Evolutionary conservation across 805 yeast genomes (phyloP).

Genomic region (Barnettozyma sp.): DNA sequence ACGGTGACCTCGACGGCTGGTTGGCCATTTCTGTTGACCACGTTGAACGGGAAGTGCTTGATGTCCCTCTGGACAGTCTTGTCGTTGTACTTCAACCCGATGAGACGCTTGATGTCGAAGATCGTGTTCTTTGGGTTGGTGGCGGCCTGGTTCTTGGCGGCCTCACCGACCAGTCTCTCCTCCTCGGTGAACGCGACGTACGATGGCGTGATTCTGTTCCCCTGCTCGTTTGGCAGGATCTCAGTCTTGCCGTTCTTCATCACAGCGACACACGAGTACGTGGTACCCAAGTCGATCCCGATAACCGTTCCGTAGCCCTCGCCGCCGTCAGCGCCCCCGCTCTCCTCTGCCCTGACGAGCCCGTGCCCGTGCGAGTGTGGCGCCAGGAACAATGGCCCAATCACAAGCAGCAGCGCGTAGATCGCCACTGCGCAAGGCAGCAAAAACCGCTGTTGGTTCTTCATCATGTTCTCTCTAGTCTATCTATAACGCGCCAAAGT

Average conservation of each 20-base stretch:
- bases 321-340: conserved; percentile 30
- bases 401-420: conserved; percentile 23
- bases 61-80: conserved; percentile 72
- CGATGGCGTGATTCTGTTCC: conserved; percentile 94
- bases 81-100: conserved; percentile 77
- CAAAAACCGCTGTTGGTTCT: conserved; percentile 26
- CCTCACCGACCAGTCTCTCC: conserved; percentile 92
- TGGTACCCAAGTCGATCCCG: conserved; percentile 96
- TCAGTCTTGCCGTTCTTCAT: conserved; percentile 83
- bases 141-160: conserved; percentile 94
- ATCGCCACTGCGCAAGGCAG: conserved; percentile 30
- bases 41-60: conserved; percentile 74
- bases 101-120: conserved; percentile 86
- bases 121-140: conserved; percentile 81
- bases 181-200: conserved; percentile 89
- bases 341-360: too few species aligned
- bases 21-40: conserved; percentile 66
- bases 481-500: too few species aligned
- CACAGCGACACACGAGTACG: conserved; percentile 94
- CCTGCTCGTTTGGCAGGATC: conserved; percentile 92
- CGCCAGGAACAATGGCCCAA: conserved; percentile 22
- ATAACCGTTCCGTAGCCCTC: conserved; percentile 62
- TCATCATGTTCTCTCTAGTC: conserved; percentile 11
- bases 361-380: too few species aligned
- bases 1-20: conserved; percentile 75